phyloP scores from a whole-genome alignment of 2,329 filamentous ascomycete genomes.

The Hypoxylon sp. region DNA sequence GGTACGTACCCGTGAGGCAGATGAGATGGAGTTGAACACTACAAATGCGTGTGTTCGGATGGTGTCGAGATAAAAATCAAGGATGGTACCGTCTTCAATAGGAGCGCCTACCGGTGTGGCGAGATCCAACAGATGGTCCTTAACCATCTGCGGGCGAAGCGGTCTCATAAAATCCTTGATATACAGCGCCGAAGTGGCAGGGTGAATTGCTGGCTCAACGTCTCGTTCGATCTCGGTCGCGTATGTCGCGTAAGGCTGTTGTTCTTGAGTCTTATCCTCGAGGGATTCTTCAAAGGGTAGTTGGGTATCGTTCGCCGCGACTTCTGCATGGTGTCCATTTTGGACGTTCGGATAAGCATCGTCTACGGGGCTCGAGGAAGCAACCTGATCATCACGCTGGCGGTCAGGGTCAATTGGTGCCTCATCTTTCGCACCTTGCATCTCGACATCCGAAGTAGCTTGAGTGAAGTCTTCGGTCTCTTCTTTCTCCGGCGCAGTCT shows the following conservation, averaged over 20 bases:
- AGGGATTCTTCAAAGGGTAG: conserved; percentile 29
- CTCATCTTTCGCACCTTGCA: conserved; percentile 19
- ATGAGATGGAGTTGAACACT: conserved; percentile 71
- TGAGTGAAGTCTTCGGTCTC: background rate
- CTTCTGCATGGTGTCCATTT: conserved; percentile 28
- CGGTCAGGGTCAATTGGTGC: conserved; percentile 13
- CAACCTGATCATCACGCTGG: conserved; percentile 8
- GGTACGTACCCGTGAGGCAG: conserved; percentile 79
- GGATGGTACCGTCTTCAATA: conserved; percentile 64
- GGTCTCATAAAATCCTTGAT: conserved; percentile 92
- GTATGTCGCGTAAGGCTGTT: conserved; percentile 25
- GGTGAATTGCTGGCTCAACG: conserved; percentile 69
- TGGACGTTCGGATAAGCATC: conserved; percentile 10
- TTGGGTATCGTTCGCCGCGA: conserved; percentile 27
- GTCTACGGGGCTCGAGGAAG: conserved; percentile 1
- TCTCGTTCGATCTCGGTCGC: conserved; percentile 44
- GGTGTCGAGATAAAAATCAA: conserved; percentile 79
- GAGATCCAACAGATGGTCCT: conserved; percentile 73
- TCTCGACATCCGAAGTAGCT: conserved; percentile 29
- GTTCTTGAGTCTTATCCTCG: conserved; percentile 36
- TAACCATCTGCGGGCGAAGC: conserved; percentile 72
- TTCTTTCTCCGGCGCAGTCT: conserved; percentile 11
- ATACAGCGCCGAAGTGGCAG: conserved; percentile 80
- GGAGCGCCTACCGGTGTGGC: conserved; percentile 66
- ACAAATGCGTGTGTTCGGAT: conserved; percentile 91